Evolutionary conservation across 352 stramenopile genomes (phyloP), one percentile per base, ranked within the genome.

Genomic region (Pythium plurisporium): DNA sequence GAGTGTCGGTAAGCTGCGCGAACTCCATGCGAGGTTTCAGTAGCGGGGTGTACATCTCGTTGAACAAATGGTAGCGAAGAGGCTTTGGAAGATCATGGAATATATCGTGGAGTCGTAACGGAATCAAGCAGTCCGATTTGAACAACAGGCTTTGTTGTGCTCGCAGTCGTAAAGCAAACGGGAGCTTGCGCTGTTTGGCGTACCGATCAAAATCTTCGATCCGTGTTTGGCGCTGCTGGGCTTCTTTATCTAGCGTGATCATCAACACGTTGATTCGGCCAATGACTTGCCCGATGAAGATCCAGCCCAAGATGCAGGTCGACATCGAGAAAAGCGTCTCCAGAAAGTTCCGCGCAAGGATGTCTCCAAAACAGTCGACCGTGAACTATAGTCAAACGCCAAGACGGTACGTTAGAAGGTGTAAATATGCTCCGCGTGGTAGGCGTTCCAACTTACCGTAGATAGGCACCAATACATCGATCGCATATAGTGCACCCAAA

Each of bases 381-480:
- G 80, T 91, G 44, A 91, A 91, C 80, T 87, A 27, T 53, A 19
- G 6, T 33, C 20, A 38, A 11, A 56, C 49, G 19, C 6, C 20
- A 45, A 29, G 29, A 37, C 17, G 19, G 4, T 26, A 15, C 36
- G 20, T 47, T 1, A 47, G 23, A 17, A 31, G 7, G 8, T 20
- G 23, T 47, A 17, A 34, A 22, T 17, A 14, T 2, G 2, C 23
- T 19, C 42, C 23, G 14, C 5, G 23, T n/a, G 4, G 19, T 19
- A 33, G 1, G 31, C n/a, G 8, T 43, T 19, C n/a, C n/a, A 4
- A 76, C 73, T 44, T 70, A 89, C 79, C 46, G 80, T 74, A 0
- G 75, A 87, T 12, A 91, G 66, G 30, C 72, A 89, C 80, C 80
- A 91, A 23, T 91, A 91, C 62, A 91, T 77, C n/a, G 78, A 64